Evolutionary conservation across 768 basidiomycete species (phyloP), one percentile per base, ranked within the genome.

Genomic region (Coprinellus micaceus): DNA sequence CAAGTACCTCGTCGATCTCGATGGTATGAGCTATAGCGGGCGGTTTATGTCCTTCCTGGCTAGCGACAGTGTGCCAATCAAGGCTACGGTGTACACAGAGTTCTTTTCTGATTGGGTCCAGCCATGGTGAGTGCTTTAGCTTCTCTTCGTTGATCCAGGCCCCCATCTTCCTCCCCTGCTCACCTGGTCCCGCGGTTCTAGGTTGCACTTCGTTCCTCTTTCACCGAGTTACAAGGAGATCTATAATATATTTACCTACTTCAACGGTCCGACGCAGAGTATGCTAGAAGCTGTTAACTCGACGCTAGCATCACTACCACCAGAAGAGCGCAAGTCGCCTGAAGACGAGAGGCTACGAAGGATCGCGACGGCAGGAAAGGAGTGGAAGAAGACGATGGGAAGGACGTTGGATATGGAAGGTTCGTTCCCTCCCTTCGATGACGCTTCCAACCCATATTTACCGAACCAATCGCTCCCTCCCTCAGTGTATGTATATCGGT

Each of bases 11-110:
- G 72, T 95, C 59, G 95, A 98, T 70, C 71, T 98, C 55, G 95
- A 97, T 65, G 95, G 96, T 17, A 95, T 94, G 91, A 88, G 91
- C 21, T 98, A 98, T 69, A 93, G 89, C 22, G 95, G 88, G 2
- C 80, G 93, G 11, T 94, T 97, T 68, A 84, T 93, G 79, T 80
- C 86, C 0, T 85, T 93, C 66, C 70, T 94, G 63, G 88, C 86
- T 40, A 94, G 89, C 53, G 93, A 96, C 67, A 92, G 91, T 59
- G 91, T 86, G 2, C 91, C 93, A 7, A 71, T 98, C 59, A 98
- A 98, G 72, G 80, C 89, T 19, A 95, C 93, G 0, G 86, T 97
- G 2, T 96, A 96, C 67, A 83, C 86, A 33, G 96, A 98, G 67
- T 98, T 84, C 71, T 95, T 86, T 71, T 85, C 82, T 1, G 93